Percentiles rank a stretch among this genome's conserved stretches.
phyloP scores from a whole-genome alignment of 2,329 filamentous ascomycete species.

The Penicillium digitatum region DNA sequence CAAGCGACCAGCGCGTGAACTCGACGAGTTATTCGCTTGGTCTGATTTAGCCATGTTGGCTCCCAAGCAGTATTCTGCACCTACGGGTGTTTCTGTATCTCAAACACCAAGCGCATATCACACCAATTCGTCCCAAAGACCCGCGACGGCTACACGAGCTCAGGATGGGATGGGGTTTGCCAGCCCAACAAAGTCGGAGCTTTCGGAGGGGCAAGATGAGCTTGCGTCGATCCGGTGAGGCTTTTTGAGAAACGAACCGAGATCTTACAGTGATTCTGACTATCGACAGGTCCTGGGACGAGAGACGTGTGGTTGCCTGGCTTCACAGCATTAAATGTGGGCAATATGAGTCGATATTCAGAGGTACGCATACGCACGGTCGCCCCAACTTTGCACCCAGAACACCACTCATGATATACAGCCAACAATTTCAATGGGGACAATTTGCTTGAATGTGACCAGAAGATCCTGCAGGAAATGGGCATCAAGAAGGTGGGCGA shows the following conservation, averaged over 20 bases:
- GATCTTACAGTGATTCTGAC: conserved; percentile 18
- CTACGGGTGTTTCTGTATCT: conserved; percentile 31
- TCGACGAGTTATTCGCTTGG: conserved; percentile 1
- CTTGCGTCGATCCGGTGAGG: conserved; percentile 68
- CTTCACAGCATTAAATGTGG: conserved; percentile 85
- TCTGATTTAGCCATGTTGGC: conserved; percentile 35
- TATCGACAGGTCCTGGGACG: conserved; percentile 66
- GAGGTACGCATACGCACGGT: conserved; percentile 47
- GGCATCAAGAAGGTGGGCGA: conserved; percentile 98
- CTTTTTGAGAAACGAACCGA: not conserved
- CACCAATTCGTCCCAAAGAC: conserved; percentile 28
- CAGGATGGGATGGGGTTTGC: conserved; percentile 52
- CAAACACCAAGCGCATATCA: conserved; percentile 36
- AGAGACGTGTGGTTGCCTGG: conserved; percentile 88
- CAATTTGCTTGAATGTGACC: conserved; percentile 94
- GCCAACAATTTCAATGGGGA: conserved; percentile 96
- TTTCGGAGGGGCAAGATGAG: conserved; percentile 71
- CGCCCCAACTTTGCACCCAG: not conserved
- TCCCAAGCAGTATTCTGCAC: conserved; percentile 40
- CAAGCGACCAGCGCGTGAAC: not conserved
- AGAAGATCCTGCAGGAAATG: conserved; percentile 93
- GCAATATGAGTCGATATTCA: conserved; percentile 89
- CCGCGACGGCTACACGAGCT: conserved; percentile 26
- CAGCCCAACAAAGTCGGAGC: conserved; percentile 88
- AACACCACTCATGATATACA: conserved; percentile 29